Evolutionary conservation across 2,329 filamentous ascomycete species (phyloP).

Genomic region (Emmonsiellopsis sp.): DNA sequence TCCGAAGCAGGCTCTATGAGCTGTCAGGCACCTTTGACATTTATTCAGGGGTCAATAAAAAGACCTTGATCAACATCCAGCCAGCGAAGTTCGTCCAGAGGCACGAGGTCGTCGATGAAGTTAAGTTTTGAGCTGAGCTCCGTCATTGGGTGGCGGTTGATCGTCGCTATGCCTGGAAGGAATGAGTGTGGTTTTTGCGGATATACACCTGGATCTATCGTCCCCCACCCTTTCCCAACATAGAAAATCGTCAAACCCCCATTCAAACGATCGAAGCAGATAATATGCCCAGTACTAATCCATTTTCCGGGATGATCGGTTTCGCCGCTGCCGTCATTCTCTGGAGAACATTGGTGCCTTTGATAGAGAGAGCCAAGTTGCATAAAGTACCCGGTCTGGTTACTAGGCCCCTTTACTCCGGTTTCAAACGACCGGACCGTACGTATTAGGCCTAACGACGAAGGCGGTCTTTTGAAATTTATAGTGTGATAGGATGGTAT

Average conservation of each 20-base stretch:
- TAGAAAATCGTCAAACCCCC: conserved; percentile 22
- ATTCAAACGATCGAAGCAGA: conserved; percentile 26
- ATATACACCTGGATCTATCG: conserved; percentile 17
- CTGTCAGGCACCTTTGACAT: too few species aligned
- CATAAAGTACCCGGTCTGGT: conserved; percentile 18
- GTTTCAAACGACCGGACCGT: conserved; percentile 17
- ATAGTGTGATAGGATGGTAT: conserved; percentile 9
- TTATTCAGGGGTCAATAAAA: not conserved
- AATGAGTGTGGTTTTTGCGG: conserved; percentile 2
- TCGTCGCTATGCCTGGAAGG: not conserved
- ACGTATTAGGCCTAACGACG: conserved; percentile 24
- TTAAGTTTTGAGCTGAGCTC: not conserved
- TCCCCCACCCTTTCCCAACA: conserved; percentile 17
- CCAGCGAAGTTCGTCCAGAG: not conserved
- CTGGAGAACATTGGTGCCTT: conserved; percentile 8
- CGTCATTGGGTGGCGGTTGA: not conserved
- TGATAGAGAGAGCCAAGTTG: conserved; percentile 27
- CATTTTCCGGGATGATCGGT: conserved; percentile 13
- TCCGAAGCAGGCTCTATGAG: too few species aligned
- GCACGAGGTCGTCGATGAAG: not conserved
- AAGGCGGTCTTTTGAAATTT: conserved; percentile 12
- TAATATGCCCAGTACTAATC: conserved; percentile 26
- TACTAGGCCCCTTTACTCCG: not conserved
- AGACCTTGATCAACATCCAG: not conserved
- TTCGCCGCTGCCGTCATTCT: not conserved